These are phyloP conservation scores for Bassia scoparia DNA, from an alignment of 148 eudicot species.

Conservation along the genomic window DNA sequence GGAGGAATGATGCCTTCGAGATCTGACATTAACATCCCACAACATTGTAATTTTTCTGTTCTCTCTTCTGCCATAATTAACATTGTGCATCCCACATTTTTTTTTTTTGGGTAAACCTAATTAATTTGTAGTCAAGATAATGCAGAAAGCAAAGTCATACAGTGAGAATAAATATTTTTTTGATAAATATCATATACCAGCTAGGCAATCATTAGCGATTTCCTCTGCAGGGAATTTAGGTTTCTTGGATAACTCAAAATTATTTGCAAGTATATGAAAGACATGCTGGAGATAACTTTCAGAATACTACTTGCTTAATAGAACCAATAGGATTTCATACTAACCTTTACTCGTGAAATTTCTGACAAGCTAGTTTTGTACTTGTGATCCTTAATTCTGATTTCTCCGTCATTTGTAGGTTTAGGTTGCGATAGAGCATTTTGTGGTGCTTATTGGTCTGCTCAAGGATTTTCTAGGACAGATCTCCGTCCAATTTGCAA, in stretches of 20 bases:
- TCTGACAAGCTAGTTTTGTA: background rate
- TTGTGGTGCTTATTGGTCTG: constrained; percentile 90
- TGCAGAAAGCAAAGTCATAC: background rate
- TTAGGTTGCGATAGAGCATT: constrained; percentile 87
- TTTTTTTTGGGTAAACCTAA: background rate
- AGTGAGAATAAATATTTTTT: background rate
- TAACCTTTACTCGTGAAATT: background rate
- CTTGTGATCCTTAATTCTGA: background rate
- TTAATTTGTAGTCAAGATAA: background rate
- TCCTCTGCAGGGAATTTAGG: background rate
- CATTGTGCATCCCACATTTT: too few species aligned
- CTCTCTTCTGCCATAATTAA: too few species aligned
- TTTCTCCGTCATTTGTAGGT: constrained; percentile 42
- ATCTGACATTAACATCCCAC: constrained; percentile 50
- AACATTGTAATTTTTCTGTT: constrained; percentile 53
- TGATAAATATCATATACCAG: background rate
- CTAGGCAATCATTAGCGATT: background rate
- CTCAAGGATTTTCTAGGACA: constrained; percentile 39
- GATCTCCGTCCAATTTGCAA: constrained; percentile 55
- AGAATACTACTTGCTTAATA: background rate
- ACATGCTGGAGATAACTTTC: too few species aligned
- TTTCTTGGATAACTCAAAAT: background rate
- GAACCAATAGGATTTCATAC: background rate
- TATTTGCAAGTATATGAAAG: too few species aligned
- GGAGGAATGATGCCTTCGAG: constrained; percentile 98